Conservation (phyloP, 768 basidiomycete species). For the Mycena filopes region DNA sequence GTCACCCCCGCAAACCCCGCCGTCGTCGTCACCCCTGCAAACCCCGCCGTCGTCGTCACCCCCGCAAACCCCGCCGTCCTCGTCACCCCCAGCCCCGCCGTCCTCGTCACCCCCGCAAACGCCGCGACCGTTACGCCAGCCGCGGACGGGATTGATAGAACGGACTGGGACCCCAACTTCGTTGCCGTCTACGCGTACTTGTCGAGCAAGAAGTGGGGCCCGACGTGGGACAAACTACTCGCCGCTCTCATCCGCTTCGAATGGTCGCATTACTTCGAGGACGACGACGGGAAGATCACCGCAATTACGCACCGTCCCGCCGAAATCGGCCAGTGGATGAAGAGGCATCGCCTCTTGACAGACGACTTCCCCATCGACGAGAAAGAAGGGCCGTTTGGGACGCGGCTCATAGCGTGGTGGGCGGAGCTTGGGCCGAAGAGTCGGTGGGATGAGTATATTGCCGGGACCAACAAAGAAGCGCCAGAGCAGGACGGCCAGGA, state of each 20-base stretch:
- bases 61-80: background rate
- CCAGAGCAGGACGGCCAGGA: no score
- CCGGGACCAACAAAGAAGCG: no score
- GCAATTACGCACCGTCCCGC: background rate
- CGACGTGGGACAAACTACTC: background rate
- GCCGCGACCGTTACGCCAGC: background rate
- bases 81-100: background rate
- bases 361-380: background rate
- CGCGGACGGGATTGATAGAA: background rate
- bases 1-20: no score
- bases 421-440: background rate
- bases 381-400: background rate
- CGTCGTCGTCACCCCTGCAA: no score
- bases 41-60: no score
- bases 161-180: background rate
- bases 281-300: background rate
- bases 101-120: background rate
- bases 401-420: background rate
- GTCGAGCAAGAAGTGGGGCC: background rate
- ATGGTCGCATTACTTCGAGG: background rate
- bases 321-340: conserved; percentile 2
- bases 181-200: background rate
- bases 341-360: background rate
- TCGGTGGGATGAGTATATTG: background rate
- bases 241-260: background rate